Percentiles rank a stretch among this genome's conserved stretches.
Conservation (phyloP, 352 stramenopile genomes). For the Phytophthora colocasiae region DNA sequence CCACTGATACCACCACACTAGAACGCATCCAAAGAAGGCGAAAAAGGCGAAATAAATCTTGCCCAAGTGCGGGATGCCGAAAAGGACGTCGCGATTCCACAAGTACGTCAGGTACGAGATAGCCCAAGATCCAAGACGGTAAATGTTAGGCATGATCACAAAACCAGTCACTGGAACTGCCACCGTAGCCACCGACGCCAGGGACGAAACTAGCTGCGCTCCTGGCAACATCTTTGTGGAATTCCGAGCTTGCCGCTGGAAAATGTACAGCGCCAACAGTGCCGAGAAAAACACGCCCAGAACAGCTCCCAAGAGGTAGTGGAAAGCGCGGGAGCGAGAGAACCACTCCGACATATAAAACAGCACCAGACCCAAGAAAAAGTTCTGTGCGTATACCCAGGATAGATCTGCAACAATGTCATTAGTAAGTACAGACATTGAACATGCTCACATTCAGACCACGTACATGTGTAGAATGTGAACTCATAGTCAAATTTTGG, state of each 20-base stretch:
- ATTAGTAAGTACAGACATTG: neutral
- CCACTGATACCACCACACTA: slow-evolving; percentile 91
- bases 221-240: slow-evolving; percentile 76
- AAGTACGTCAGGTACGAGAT: slow-evolving; percentile 68
- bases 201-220: slow-evolving; percentile 67
- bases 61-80: slow-evolving; percentile 81
- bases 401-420: slow-evolving; percentile 56
- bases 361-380: slow-evolving; percentile 68
- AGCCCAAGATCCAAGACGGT: slow-evolving; percentile 67
- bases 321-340: slow-evolving; percentile 77
- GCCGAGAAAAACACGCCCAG: slow-evolving; percentile 83
- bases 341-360: slow-evolving; percentile 76
- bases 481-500: slow-evolving; percentile 60
- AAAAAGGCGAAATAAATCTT: slow-evolving; percentile 90
- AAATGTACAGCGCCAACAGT: slow-evolving; percentile 78
- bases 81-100: slow-evolving; percentile 73
- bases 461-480: slow-evolving; percentile 77
- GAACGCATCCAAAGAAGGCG: slow-evolving; percentile 65
- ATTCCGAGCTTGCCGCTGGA: slow-evolving; percentile 80
- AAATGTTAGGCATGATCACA: slow-evolving; percentile 79
- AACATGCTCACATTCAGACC: neutral
- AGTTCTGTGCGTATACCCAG: slow-evolving; percentile 77
- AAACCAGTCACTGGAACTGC: slow-evolving; percentile 80
- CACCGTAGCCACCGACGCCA: slow-evolving; percentile 74
- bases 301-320: slow-evolving; percentile 74